Conservation (phyloP, 1,139 yeast species). For the Kodamaea derodonti region DNA sequence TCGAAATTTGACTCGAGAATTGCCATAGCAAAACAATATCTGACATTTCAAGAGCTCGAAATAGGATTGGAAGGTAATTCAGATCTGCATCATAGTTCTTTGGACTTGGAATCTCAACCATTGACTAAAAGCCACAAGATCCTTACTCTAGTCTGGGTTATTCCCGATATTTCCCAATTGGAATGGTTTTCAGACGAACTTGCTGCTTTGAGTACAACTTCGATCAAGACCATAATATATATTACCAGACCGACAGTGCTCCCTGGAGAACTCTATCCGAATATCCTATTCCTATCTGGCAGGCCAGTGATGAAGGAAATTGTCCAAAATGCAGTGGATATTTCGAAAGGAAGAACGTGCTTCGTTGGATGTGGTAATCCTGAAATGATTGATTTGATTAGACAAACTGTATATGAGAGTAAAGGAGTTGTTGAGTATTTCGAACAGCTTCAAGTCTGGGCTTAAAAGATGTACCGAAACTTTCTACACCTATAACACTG, state of each 20-base stretch:
- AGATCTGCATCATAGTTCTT: background rate
- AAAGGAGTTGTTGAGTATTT: slow-evolving; percentile 13
- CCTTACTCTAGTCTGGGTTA: slow-evolving; percentile 19
- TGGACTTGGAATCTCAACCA: background rate
- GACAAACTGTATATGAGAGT: slow-evolving; percentile 10
- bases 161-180: slow-evolving; percentile 16
- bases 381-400: slow-evolving; percentile 22
- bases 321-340: slow-evolving; percentile 19
- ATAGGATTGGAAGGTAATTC: background rate
- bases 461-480: too few relatives aligned
- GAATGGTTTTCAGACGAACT: slow-evolving; percentile 21
- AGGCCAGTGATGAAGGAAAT: slow-evolving; percentile 26
- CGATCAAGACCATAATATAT: slow-evolving; percentile 15
- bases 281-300: slow-evolving; percentile 25
- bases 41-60: background rate
- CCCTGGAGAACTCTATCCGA: slow-evolving; percentile 8
- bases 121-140: slow-evolving; percentile 8
- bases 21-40: background rate
- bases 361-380: slow-evolving; percentile 39
- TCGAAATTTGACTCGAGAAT: background rate
- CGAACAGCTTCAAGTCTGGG: slow-evolving; percentile 19
- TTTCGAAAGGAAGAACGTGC: slow-evolving; percentile 26
- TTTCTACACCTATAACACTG: too few relatives aligned
- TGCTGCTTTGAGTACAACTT: slow-evolving; percentile 11
- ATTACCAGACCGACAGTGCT: slow-evolving; percentile 10